Conservation (phyloP, 169 alveolate genomes). For the Plasmodium gaboni region DNA sequence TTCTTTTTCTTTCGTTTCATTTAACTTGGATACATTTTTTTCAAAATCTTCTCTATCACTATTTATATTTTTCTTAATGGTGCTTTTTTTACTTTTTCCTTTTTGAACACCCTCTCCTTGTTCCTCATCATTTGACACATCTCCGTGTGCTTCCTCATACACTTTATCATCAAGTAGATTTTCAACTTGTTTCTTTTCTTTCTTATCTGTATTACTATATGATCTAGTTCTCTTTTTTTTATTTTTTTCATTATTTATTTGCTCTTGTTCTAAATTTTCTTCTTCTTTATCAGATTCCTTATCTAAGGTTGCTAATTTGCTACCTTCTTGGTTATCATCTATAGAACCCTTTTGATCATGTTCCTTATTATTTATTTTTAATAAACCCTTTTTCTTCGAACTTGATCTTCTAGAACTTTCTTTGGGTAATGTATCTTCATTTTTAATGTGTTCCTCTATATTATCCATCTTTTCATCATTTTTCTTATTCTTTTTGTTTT, state of each 20-base stretch:
- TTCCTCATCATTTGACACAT: not conserved
- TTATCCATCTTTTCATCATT: conserved; percentile 4
- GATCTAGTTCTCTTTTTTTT: conserved; percentile 53
- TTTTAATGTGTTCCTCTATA: not conserved
- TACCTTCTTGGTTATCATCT: conserved; percentile 4
- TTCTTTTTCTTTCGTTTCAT: conserved; percentile 42
- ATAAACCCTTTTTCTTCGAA: not conserved
- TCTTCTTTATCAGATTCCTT: not conserved
- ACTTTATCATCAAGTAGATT: not conserved
- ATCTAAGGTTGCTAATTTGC: no score
- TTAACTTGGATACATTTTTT: not conserved
- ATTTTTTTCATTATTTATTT: conserved; percentile 41
- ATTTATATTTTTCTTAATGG: not conserved
- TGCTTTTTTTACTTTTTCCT: conserved; percentile 4
- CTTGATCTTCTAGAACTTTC: conserved; percentile 4
- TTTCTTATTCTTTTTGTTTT: conserved; percentile 34
- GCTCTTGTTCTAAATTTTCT: conserved; percentile 22
- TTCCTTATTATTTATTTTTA: not conserved
- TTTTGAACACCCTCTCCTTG: conserved; percentile 6
- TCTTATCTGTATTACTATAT: conserved; percentile 10
- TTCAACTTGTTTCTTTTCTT: not conserved
- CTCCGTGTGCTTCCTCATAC: not conserved
- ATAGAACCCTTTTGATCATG: conserved; percentile 7
- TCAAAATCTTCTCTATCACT: conserved; percentile 8
- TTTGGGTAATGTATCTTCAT: conserved; percentile 8